These are phyloP conservation scores for Cerioporus squamosus DNA, from an alignment of 1,284 basidiomycete species.

Conservation along the genomic window DNA sequence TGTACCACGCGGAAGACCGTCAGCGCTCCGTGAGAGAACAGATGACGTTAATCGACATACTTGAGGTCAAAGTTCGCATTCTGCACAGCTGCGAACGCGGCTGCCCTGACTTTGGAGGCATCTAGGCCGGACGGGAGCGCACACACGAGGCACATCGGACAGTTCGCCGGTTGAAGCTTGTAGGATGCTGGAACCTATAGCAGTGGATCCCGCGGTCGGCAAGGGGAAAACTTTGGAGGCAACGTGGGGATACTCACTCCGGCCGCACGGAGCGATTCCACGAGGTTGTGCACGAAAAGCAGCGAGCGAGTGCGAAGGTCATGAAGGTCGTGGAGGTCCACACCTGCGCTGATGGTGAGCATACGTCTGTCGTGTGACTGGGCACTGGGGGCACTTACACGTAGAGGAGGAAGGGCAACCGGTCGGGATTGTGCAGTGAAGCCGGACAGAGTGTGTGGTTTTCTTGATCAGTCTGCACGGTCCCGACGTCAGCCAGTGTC, in stretches of 20 bases:
- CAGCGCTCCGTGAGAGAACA: constrained; percentile 2
- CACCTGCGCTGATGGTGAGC: constrained; percentile 40
- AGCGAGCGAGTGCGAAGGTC: constrained; percentile 65
- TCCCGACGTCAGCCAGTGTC: neutral
- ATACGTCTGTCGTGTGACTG: constrained; percentile 16
- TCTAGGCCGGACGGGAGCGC: constrained; percentile 48
- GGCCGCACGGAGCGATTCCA: constrained; percentile 59
- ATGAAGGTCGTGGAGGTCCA: constrained; percentile 70
- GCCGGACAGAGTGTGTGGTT: constrained; percentile 46
- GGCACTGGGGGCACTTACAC: constrained; percentile 44
- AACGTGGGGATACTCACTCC: constrained; percentile 47
- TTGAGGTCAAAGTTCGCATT: constrained; percentile 49
- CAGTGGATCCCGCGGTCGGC: too few relatives aligned
- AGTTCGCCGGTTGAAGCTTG: constrained; percentile 63
- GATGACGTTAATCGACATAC: constrained; percentile 37
- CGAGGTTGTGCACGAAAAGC: constrained; percentile 66
- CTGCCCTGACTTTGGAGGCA: constrained; percentile 45
- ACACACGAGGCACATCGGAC: constrained; percentile 59
- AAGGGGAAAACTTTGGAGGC: neutral
- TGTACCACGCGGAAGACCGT: constrained; percentile 28
- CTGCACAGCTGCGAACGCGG: constrained; percentile 49
- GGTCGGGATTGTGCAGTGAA: constrained; percentile 69
- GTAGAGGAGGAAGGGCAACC: constrained; percentile 59
- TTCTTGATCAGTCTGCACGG: constrained; percentile 46
- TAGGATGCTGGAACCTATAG: constrained; percentile 62